These are phyloP conservation scores for Tardiomyces depauwii DNA, from an alignment of 1,139 yeast species.

Conservation along the genomic window DNA sequence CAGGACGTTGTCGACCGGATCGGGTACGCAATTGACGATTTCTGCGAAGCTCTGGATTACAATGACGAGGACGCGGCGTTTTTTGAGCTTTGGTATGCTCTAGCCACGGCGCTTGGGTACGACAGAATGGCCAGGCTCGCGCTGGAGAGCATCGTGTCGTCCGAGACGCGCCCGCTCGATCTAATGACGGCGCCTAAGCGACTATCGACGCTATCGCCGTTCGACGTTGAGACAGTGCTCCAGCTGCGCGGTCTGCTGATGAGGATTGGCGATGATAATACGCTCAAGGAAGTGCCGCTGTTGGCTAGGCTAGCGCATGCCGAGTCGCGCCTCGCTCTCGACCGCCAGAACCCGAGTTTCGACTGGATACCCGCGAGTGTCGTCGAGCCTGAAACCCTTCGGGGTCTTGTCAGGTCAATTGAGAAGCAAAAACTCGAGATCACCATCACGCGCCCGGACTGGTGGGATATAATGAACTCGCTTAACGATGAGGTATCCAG, in stretches of 20 bases:
- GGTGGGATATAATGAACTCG: neutral
- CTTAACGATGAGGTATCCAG: neutral
- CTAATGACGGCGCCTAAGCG: constrained; percentile 11
- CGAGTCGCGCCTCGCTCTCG: neutral
- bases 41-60: constrained; percentile 25
- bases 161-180: constrained; percentile 17
- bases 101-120: constrained; percentile 20
- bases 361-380: neutral
- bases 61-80: constrained; percentile 23
- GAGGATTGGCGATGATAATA: constrained; percentile 16
- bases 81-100: constrained; percentile 15
- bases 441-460: neutral
- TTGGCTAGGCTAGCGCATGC: neutral
- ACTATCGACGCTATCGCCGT: constrained; percentile 2
- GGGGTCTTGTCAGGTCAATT: neutral
- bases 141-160: constrained; percentile 46
- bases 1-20: constrained; percentile 17
- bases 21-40: constrained; percentile 21
- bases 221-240: constrained; percentile 7
- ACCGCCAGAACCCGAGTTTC: neutral
- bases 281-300: constrained; percentile 6
- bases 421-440: neutral
- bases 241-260: constrained; percentile 16
- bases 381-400: neutral
- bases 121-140: constrained; percentile 47